Base-by-base conservation (phyloP, 2,329 filamentous ascomycete species). In the Chaetomium globosum region DNA sequence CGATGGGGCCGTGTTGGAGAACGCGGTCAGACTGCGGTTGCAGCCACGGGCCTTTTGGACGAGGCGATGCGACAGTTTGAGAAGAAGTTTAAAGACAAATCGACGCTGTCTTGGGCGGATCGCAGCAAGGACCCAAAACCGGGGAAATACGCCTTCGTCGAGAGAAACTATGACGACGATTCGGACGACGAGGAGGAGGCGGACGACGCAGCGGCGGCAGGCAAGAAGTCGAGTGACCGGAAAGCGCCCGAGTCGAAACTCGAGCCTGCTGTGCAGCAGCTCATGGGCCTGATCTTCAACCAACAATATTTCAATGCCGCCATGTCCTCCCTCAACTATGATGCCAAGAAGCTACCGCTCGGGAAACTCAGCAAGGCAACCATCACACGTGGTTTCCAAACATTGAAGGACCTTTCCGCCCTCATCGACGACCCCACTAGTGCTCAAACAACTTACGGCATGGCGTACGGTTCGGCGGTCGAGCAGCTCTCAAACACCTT, bases 251-350 rank as follows among this genome's bases (percentile, higher is more conserved):
- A 86, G 65, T 89, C 85, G 74, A 86, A 82, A 3, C 81, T 94
- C 1, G 77, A 82, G 0, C 75, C 78, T 13, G 80, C 87, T 0
- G 81, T 92, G 3, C 87, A 92, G 73, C 78, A 86, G 9, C 79
- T 96, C 23, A 88, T 96, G 82, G 79, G 87, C 66, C 85, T 96
- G 69, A 96, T 97, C 66, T 96, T 96, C 81, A 93, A 96, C 75
- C 83, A 86, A 64, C 75, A 87, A 26, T 88, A 89, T 74, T 92
- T 96, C 75, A 80, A 85, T 26, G 82, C 83, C 23, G 85, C 86
- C 43, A 90, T 92, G 87, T 75, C 77, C 1, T 80, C 84, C 1
- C 80, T 92, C 69, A 90, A 90, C 69, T 92, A 92, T 70, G 88
- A 92, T 70, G 81, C 84, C 10, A 82, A 89, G 68, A 96, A 96